A percentile compares a stretch with the other conserved stretches of the same genome.
Conservation (phyloP, 192 early-diverging fungal genomes). For the Podila epigama region DNA sequence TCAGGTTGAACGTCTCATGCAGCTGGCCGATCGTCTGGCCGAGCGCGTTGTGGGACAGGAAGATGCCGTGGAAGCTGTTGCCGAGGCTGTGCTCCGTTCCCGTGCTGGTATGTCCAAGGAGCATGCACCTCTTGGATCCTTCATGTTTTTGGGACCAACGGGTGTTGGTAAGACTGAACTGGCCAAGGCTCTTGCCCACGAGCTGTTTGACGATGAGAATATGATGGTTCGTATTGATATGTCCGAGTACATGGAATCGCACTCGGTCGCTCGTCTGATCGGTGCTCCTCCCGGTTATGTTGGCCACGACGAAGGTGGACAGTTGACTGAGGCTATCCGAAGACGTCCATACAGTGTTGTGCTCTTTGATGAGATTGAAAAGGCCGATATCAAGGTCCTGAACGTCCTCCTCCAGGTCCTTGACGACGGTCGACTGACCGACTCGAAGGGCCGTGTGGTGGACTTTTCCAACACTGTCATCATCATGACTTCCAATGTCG, state of each 20-base stretch:
- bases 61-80: constrained; percentile 87
- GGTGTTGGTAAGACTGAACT: constrained; percentile 95
- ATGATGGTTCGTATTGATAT: constrained; percentile 97
- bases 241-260: constrained; percentile 96
- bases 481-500: constrained; percentile 95
- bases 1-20: constrained; percentile 85
- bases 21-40: constrained; percentile 77
- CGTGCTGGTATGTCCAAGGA: constrained; percentile 88
- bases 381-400: constrained; percentile 87
- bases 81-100: constrained; percentile 89
- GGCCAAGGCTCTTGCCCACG: constrained; percentile 78
- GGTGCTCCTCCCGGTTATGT: constrained; percentile 97
- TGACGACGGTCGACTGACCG: constrained; percentile 97
- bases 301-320: constrained; percentile 95
- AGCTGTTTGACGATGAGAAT: constrained; percentile 97
- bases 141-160: constrained; percentile 96
- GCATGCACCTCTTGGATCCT: constrained; percentile 86
- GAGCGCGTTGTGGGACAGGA: constrained; percentile 94
- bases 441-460: constrained; percentile 86
- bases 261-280: constrained; percentile 89
- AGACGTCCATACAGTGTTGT: constrained; percentile 92
- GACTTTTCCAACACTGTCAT: constrained; percentile 97
- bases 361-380: constrained; percentile 98
- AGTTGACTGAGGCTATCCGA: constrained; percentile 94
- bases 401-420: constrained; percentile 83